Base-by-base conservation (phyloP, 768 basidiomycete genomes). In the Mycena epipterygia region DNA sequence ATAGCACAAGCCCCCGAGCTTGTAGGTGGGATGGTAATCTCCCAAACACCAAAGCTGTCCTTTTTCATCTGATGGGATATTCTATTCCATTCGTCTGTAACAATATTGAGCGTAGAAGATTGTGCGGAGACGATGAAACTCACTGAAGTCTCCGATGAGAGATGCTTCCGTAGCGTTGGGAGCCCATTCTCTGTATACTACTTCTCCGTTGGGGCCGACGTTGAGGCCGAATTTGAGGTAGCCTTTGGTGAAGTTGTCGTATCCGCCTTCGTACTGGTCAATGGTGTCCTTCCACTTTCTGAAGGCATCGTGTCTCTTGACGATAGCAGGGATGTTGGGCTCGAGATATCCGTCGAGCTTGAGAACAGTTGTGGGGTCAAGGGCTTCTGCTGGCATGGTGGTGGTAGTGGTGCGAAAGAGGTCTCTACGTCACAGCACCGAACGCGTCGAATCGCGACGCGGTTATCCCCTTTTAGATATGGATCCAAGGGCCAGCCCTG, bases 111-210 rank as follows among this genome's bases (percentile, higher is more conserved):
- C 25, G 52, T 35, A 8, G 12, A n/a, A 35, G 6, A 30, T 33
- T 27, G 8, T 41, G 42, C 25, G 12, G 35, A 32, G 74, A 65
- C 27, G 71, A 46, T 25, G 65, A 37, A 30, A 89, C 95, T 81
- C 73, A 98, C 97, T 99, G 86, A 99, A 99, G 52, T 99, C 97
- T 49, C 98, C 98, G 75, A 95, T 95, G 65, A 99, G 82, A 78
- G 84, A 87, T 4, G 97, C 97, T 75, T 93, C 91, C 51, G 76
- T 83, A 21, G 93, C 97, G 74, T 94, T 94, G 0, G 98, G 97
- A 12, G 98, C 97, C 98, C 98, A 99, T 79, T 99, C 98, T 75
- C 94, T 87, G 81, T 99, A 99, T 11, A 88, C 82, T 33, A 99
- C 88, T 32, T 91, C 86, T 61, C 90, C 91, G 66, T 92, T 87